Conservation (phyloP, 352 stramenopile genomes). For the Pythium sp. region DNA sequence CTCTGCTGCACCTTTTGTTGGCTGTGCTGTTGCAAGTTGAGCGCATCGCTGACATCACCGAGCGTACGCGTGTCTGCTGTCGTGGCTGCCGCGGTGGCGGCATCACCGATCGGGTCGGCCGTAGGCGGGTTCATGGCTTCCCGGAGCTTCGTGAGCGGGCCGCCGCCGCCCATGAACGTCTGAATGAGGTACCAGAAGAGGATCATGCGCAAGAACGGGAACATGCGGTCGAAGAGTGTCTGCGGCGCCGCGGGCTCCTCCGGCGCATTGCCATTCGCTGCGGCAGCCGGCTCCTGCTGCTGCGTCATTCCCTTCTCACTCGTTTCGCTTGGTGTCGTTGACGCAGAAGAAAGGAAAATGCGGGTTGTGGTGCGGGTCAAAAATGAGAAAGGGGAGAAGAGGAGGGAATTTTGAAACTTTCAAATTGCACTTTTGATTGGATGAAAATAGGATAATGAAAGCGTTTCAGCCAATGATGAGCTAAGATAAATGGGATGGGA, state of each 20-base stretch:
- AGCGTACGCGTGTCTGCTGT: background rate
- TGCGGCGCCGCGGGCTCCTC: constrained; percentile 22
- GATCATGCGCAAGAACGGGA: constrained; percentile 70
- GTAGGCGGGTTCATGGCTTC: constrained; percentile 18
- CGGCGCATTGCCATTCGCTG: constrained; percentile 1
- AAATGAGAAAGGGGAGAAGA: background rate
- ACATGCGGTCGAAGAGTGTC: constrained; percentile 55
- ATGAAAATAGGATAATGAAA: background rate
- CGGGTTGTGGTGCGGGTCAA: background rate
- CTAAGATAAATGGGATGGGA: background rate
- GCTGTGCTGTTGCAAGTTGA: constrained; percentile 17
- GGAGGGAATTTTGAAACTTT: background rate
- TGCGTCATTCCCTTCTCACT: background rate
- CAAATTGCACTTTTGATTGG: background rate
- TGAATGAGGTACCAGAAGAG: constrained; percentile 83
- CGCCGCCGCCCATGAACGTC: constrained; percentile 28
- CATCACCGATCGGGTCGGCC: constrained; percentile 16
- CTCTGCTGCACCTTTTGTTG: background rate
- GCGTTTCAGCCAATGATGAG: background rate
- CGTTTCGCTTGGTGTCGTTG: background rate
- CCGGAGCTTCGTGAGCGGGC: constrained; percentile 13
- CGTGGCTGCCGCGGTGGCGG: background rate
- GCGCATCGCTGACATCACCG: constrained; percentile 3
- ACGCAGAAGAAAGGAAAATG: constrained; percentile 6
- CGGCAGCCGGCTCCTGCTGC: constrained; percentile 8